Conservation (phyloP, 169 alveolate species). For the Pseudocohnilembus persalinus region DNA sequence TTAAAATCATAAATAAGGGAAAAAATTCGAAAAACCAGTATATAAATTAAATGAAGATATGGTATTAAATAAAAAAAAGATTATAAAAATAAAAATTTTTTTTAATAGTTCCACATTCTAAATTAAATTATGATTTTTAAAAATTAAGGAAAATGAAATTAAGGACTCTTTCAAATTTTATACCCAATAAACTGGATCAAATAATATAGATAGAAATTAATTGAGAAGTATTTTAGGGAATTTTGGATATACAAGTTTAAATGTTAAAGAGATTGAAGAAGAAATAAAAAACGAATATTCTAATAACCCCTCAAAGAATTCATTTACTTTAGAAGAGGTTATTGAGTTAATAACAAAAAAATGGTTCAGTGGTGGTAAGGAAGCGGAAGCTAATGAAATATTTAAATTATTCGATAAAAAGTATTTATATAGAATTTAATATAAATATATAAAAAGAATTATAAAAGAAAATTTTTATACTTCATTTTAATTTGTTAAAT, state of each 20-base stretch:
- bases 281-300: slow-evolving; percentile 16
- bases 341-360: slow-evolving; percentile 5
- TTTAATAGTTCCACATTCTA: too few relatives aligned
- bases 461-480: too few relatives aligned
- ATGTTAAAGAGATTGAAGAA: slow-evolving; percentile 30
- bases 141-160: slow-evolving; percentile 16
- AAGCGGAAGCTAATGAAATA: slow-evolving; percentile 21
- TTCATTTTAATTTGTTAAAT: too few relatives aligned
- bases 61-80: not conserved
- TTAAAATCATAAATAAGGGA: not conserved
- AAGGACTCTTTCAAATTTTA: slow-evolving; percentile 23
- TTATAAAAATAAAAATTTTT: too few relatives aligned
- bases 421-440: not conserved
- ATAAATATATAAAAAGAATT: too few relatives aligned
- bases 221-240: slow-evolving; percentile 21
- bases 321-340: not conserved
- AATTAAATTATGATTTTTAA: too few relatives aligned
- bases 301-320: not conserved
- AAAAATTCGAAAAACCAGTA: not conserved
- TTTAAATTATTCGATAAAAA: slow-evolving; percentile 27
- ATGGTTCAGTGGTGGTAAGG: slow-evolving; percentile 28
- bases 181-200: slow-evolving; percentile 12
- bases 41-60: not conserved
- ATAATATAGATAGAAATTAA: slow-evolving; percentile 14
- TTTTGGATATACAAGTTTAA: slow-evolving; percentile 21